Base-by-base conservation (phyloP, 495 filamentous ascomycete species). In the Penicillium macrosclerotiorum region DNA sequence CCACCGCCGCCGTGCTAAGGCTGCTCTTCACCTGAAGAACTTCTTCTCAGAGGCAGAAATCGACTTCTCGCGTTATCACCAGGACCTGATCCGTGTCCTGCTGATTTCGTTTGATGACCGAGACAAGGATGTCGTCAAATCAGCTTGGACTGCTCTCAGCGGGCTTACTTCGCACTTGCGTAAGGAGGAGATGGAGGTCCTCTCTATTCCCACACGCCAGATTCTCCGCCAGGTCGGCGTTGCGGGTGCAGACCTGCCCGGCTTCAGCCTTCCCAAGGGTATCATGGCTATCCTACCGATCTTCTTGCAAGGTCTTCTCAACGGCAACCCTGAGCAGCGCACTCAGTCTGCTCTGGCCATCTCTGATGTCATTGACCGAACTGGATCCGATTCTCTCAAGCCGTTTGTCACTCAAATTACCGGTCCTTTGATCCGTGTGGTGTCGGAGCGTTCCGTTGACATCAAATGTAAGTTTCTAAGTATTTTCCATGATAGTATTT, bases 381-480 rank as follows among this genome's bases (percentile, higher is more conserved):
- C 93, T 5, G 88, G 79, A 54, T 77, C 86, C 27, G 82, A 89
- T 42, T 84, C 90, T 12, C 74, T 98, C 43, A 90, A 89, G 67
- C 87, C 89, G 16, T 97, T 94, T 57, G 93, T 97, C 42, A 96
- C 91, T 14, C 90, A 96, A 57, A 96, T 98, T 54, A 97, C 93
- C 13, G 93, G 93, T 62, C 94, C 93, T 9, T 79, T 98, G 20
- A 98, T 98, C 59, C 84, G 93, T 75, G 91, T 98, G 11, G 90
- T 97, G 6, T 96, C 93, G 1, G 93, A 98, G 57, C 80, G 91
- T 33, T 96, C 92, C 2, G 86, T 88, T 2, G 93, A 98, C 37
- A 89, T 98, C 68, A 96, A 94, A 68, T 75, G 76, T 75, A 67
- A 49, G 69, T 32, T 25, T 45, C 29, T 19, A 14, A 18, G 27